Evolutionary conservation across 225 moss, liverwort and hornwort species (phyloP).

Genomic region (Marchantia polymorpha): DNA sequence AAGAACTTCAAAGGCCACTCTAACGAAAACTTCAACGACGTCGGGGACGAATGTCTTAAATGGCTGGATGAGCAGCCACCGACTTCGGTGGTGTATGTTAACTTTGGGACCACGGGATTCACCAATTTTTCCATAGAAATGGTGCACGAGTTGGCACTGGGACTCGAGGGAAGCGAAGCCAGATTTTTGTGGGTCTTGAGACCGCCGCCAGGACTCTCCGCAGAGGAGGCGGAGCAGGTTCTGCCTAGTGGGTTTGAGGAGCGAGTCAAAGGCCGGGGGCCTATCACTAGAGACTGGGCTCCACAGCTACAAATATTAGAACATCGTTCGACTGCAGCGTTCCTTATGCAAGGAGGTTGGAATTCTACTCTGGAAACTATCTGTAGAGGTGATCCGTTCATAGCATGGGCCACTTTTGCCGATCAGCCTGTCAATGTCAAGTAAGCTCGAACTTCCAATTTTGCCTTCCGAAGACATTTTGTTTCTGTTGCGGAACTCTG

Average conservation of each 20-base stretch:
- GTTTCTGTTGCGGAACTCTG: too few species aligned
- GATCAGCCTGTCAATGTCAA: conserved; percentile 22
- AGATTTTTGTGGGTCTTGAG: too few species aligned
- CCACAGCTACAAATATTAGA: conserved; percentile 31
- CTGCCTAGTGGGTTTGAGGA: conserved; percentile 26
- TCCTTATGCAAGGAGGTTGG: conserved; percentile 38
- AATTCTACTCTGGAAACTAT: conserved; percentile 34
- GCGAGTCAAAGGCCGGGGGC: conserved; percentile 26
- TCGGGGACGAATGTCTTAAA: not conserved
- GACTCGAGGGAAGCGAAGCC: too few species aligned
- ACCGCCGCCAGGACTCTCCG: conserved; percentile 14
- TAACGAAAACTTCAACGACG: too few species aligned
- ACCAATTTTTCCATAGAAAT: not conserved
- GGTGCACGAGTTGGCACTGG: conserved; percentile 26
- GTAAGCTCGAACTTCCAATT: too few species aligned
- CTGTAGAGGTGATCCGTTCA: too few species aligned
- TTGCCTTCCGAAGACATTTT: too few species aligned
- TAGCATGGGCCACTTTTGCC: conserved; percentile 25
- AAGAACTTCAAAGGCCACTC: not conserved
- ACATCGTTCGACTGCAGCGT: conserved; percentile 34
- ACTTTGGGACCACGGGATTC: conserved; percentile 30
- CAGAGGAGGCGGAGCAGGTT: conserved; percentile 4
- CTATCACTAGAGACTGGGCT: conserved; percentile 24
- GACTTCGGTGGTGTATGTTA: too few species aligned
- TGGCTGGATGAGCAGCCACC: conserved; percentile 31